Evolutionary conservation across 2,329 filamentous ascomycete genomes (phyloP).

Genomic region (Aspergillus carbonarius): DNA sequence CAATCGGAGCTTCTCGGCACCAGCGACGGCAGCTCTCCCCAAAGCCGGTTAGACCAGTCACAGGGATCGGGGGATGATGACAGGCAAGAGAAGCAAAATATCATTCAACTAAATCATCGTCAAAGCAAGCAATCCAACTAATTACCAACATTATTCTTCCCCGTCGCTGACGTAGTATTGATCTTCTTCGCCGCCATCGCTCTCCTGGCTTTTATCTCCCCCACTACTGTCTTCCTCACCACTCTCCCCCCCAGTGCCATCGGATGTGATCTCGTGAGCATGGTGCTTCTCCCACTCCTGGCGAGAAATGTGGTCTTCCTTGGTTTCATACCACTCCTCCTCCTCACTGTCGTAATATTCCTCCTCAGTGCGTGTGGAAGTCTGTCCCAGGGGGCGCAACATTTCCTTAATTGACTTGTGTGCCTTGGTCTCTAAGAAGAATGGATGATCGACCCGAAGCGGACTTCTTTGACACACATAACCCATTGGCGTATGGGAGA

Average conservation of each 20-base stretch:
- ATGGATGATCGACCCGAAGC: constrained; percentile 28
- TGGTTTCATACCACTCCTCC: not conserved
- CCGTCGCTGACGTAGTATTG: too few relatives aligned
- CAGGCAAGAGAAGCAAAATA: too few relatives aligned
- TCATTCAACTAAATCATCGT: too few relatives aligned
- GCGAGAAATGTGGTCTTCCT: too few relatives aligned
- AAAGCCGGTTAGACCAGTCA: too few relatives aligned
- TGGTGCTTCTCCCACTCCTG: not conserved
- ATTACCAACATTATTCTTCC: too few relatives aligned
- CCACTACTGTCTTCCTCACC: not conserved
- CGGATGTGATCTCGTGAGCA: not conserved
- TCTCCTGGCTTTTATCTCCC: not conserved
- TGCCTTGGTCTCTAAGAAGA: constrained; percentile 20
- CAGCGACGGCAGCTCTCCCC: too few relatives aligned
- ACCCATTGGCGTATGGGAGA: constrained; percentile 37
- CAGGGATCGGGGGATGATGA: too few relatives aligned
- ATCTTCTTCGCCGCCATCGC: too few relatives aligned
- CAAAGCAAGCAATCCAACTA: too few relatives aligned
- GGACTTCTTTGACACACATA: constrained; percentile 33
- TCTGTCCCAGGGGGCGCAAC: not conserved
- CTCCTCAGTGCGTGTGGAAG: not conserved
- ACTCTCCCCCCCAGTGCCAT: not conserved
- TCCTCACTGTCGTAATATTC: constrained; percentile 12
- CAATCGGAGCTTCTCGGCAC: too few relatives aligned
- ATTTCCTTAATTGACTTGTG: not conserved